Percentiles rank a stretch among this genome's conserved stretches.
Conservation (phyloP, 257 asterid species). For the Verbascum thapsus region DNA sequence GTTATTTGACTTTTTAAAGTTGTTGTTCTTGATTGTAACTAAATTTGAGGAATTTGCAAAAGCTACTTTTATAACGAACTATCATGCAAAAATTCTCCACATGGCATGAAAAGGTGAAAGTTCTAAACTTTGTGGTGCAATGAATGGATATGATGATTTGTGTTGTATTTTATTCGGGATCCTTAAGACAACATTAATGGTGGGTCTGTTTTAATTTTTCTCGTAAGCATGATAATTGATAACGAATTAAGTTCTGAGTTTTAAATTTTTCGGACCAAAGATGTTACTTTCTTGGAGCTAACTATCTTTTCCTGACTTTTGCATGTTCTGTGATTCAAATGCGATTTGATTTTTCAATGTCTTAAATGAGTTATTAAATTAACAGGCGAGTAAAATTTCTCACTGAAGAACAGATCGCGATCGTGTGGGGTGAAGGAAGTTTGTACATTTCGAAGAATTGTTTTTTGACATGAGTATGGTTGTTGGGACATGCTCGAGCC, state of each 20-base stretch:
- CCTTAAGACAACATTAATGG: no score
- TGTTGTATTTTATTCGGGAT: no score
- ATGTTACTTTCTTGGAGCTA: constrained; percentile 4
- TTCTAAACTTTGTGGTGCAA: no score
- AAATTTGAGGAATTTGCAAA: background rate
- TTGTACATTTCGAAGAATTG: constrained; percentile 32
- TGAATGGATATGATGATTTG: no score
- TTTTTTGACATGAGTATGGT: constrained; percentile 58
- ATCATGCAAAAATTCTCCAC: background rate
- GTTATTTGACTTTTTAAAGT: background rate
- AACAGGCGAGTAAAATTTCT: constrained; percentile 19
- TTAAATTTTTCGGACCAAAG: background rate
- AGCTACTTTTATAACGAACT: background rate
- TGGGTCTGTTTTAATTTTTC: background rate
- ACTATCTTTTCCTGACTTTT: background rate
- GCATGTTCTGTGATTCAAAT: constrained; percentile 13
- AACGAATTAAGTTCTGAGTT: constrained; percentile 1
- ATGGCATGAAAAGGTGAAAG: background rate
- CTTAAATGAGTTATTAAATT: background rate
- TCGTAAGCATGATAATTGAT: background rate
- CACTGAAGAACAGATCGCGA: constrained; percentile 12
- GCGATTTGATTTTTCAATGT: background rate
- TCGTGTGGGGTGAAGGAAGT: no score
- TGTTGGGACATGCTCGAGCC: constrained; percentile 81
- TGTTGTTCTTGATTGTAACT: background rate